phyloP scores from a whole-genome alignment of 768 basidiomycete genomes.

The Suillus ampliporus region DNA sequence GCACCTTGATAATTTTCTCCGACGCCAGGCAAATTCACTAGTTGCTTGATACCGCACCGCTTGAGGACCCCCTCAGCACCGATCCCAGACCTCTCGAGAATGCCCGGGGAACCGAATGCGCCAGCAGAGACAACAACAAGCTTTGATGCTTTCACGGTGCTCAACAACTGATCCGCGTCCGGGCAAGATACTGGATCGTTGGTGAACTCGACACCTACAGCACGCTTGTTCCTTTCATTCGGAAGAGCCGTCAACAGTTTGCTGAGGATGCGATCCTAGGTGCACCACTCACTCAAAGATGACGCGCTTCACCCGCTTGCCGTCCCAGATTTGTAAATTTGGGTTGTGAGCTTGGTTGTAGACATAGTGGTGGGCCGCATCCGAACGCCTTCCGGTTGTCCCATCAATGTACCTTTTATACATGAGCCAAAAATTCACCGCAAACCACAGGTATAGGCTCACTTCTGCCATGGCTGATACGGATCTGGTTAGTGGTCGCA shows the following conservation, averaged over 20 bases:
- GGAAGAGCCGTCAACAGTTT: neutral
- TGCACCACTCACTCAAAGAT: slow-evolving; percentile 49
- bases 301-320: slow-evolving; percentile 51
- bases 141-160: slow-evolving; percentile 43
- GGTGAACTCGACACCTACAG: slow-evolving; percentile 58
- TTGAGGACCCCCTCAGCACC: slow-evolving; percentile 57
- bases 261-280: neutral
- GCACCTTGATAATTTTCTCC: slow-evolving; percentile 70
- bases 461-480: slow-evolving; percentile 60
- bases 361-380: slow-evolving; percentile 56
- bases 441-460: slow-evolving; percentile 12
- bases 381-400: slow-evolving; percentile 59
- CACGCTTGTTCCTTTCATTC: slow-evolving; percentile 29
- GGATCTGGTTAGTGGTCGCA: neutral
- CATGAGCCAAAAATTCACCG: neutral
- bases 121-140: slow-evolving; percentile 58
- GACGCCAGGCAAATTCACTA: slow-evolving; percentile 75
- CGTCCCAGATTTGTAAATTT: slow-evolving; percentile 47
- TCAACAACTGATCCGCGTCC: slow-evolving; percentile 28
- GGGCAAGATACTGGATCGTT: slow-evolving; percentile 32
- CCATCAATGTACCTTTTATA: slow-evolving; percentile 55
- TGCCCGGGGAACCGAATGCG: slow-evolving; percentile 59
- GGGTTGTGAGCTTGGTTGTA: slow-evolving; percentile 51
- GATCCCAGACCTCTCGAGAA: slow-evolving; percentile 71
- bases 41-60: slow-evolving; percentile 49